Evolutionary conservation across 768 basidiomycete species (phyloP).

Genomic region (Auricularia auricula-judae): DNA sequence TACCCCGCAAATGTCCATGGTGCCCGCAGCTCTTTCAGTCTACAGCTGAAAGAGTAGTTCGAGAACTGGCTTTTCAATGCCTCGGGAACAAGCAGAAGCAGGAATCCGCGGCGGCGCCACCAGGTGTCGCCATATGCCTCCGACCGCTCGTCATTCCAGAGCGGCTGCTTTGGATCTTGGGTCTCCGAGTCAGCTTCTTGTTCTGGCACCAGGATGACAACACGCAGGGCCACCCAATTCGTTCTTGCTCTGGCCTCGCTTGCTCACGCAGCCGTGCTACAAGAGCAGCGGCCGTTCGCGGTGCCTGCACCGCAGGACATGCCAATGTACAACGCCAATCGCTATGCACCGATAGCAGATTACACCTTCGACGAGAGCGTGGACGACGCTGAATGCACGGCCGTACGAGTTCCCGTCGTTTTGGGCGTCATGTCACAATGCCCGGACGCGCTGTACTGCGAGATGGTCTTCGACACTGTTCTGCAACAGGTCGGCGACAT

Average conservation of each 20-base stretch:
- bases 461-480: slow-evolving; percentile 64
- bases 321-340: background rate
- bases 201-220: background rate
- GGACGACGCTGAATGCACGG: background rate
- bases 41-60: too few species aligned
- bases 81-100: too few species aligned
- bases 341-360: background rate
- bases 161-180: too few species aligned
- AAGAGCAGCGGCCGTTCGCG: background rate
- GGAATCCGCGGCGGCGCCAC: too few species aligned
- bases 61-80: too few species aligned
- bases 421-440: slow-evolving; percentile 62
- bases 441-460: slow-evolving; percentile 77
- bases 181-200: too few species aligned
- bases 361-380: background rate
- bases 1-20: too few species aligned
- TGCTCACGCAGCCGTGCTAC: background rate
- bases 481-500: slow-evolving; percentile 49
- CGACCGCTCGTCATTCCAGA: background rate
- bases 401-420: slow-evolving; percentile 30
- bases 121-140: background rate
- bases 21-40: too few species aligned
- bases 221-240: background rate
- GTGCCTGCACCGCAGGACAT: background rate
- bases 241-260: background rate